Evolutionary conservation across 108 stramenopile genomes (phyloP).

Genomic region (Poteriospumella lacustris): DNA sequence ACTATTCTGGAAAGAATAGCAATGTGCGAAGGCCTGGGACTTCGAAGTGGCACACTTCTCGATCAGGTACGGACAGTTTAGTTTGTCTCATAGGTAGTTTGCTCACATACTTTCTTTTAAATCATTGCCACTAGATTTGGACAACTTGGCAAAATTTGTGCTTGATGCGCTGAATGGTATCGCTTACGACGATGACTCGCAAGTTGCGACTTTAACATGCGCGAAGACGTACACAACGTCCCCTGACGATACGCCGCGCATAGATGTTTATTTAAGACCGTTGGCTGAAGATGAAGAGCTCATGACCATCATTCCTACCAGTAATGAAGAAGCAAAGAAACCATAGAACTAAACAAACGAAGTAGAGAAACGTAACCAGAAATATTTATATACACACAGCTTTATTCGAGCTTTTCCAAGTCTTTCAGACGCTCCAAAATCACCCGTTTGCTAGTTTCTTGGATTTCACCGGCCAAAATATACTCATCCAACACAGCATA

Average conservation of each 20-base stretch:
- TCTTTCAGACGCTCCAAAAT: constrained; percentile 51
- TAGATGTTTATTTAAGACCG: no score
- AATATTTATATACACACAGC: no score
- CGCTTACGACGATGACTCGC: not conserved
- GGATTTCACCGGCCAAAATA: constrained; percentile 84
- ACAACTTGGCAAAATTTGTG: constrained; percentile 4
- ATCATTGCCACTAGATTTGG: constrained; percentile 8
- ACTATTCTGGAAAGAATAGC: not conserved
- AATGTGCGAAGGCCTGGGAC: not conserved
- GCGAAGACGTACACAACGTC: not conserved
- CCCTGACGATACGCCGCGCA: no score
- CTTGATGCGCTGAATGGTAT: not conserved
- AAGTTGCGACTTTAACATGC: not conserved
- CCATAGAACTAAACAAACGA: no score
- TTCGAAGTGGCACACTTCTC: not conserved
- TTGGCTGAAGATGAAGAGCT: no score
- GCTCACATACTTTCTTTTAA: not conserved
- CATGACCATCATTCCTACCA: no score
- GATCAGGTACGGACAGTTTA: not conserved
- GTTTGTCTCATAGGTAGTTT: not conserved
- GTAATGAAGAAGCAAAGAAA: no score
- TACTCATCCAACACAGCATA: constrained; percentile 83
- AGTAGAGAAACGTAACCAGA: no score
- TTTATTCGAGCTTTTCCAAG: constrained; percentile 50
- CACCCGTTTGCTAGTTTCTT: constrained; percentile 66